Evolutionary conservation across 2,329 filamentous ascomycete species (phyloP), one percentile per base, ranked within the genome.

Genomic region (Ophiocordyceps camponoti-saundersi): DNA sequence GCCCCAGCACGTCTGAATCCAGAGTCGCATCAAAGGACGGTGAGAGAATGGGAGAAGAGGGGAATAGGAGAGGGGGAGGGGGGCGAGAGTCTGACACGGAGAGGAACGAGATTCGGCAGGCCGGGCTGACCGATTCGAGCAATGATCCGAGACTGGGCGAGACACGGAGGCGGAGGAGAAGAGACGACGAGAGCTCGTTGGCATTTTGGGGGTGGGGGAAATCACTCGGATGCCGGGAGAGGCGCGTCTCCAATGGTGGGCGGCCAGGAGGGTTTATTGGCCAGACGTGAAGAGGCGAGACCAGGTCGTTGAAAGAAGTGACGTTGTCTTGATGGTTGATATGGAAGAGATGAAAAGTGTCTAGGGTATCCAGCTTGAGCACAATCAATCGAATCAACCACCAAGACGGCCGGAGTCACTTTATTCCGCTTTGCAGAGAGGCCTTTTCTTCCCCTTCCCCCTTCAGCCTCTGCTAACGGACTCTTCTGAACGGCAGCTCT

Each of bases 141-240:
- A 50, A 48, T 52, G 42, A 52, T 52, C 51, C 53, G 55, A 54
- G 55, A 55, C 52, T 47, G 47, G 46, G 47, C 53, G 50, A 53
- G 53, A 55, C 53, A 52, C 39, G 44, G 48, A 42, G 48, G 51
- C 46, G 48, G 44, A 53, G 48, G 44, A 49, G 41, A 36, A 39
- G 26, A 22, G 39, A 18, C 39, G 34, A 44, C 16, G 32, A 34
- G 32, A 16, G 32, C 32, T 34, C 13, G 32, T 34, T 16, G 32
- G 32, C 3, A 34, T 34, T 34, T 13, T n/a, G n/a, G n/a, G 12
- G 11, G 32, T 34, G 12, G 11, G 32, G 32, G 11, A 11, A 13
- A 16, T 13, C 32, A 12, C 12, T 34, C 12, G 32, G 32, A 34
- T 13, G 32, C 16, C 12, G 32, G 12, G 3, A 34, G 32, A 26